Evolutionary conservation across 345 rosid genomes (phyloP).

Genomic region (Stellera chamaejasme): DNA sequence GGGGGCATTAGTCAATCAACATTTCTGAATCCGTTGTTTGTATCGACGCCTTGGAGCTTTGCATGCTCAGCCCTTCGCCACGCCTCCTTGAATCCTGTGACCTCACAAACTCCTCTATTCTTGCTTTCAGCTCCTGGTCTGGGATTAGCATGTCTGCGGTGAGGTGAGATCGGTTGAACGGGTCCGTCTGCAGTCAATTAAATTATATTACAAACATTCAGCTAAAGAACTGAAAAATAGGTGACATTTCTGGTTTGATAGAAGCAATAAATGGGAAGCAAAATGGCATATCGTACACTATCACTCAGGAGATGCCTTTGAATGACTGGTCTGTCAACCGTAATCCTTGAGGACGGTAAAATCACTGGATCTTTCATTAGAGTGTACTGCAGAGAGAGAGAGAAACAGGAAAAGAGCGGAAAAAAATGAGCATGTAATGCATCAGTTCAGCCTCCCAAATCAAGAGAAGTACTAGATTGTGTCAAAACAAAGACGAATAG

Average conservation of each 20-base stretch:
- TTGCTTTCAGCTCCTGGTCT: constrained; percentile 62
- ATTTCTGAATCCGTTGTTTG: constrained; percentile 66
- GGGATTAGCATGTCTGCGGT: constrained; percentile 88
- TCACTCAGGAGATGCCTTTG: constrained; percentile 99
- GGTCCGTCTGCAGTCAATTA: constrained; percentile 65
- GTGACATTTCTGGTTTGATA: too few species aligned
- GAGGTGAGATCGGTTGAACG: constrained; percentile 89
- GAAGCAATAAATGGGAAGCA: background rate
- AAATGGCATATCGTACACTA: constrained; percentile 26
- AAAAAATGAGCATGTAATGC: background rate
- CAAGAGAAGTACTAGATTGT: background rate
- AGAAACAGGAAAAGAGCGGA: background rate
- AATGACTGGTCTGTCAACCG: constrained; percentile 81
- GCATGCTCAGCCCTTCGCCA: constrained; percentile 41
- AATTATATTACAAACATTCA: constrained; percentile 9
- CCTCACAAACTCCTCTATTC: constrained; percentile 69
- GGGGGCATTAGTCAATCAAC: constrained; percentile 54
- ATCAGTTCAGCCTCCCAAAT: background rate
- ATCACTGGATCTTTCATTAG: constrained; percentile 99
- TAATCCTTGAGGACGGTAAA: constrained; percentile 86
- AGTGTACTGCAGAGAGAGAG: constrained; percentile 44
- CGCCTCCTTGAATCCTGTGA: constrained; percentile 52
- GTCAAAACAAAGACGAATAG: constrained; percentile 2
- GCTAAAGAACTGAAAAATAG: background rate
- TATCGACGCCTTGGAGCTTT: constrained; percentile 51